Evolutionary conservation across 257 asterid genomes (phyloP).

Genomic region (Solanum boliviense): DNA sequence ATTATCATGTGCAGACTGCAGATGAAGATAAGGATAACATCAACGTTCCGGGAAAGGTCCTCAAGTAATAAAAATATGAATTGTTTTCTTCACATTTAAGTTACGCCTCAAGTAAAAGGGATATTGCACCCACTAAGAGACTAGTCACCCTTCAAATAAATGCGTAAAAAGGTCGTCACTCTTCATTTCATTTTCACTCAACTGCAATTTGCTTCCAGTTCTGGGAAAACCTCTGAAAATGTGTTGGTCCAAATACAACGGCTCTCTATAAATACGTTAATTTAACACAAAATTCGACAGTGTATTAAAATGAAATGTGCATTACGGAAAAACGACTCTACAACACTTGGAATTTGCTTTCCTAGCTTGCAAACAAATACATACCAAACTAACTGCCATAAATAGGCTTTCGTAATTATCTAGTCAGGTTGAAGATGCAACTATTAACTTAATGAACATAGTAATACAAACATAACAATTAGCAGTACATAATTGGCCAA

Average conservation of each 20-base stretch:
- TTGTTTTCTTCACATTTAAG: not conserved
- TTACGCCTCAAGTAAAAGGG: not conserved
- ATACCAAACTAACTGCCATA: not conserved
- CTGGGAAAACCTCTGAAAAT: not conserved
- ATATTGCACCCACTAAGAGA: not conserved
- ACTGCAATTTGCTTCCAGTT: not conserved
- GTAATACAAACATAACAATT: not conserved
- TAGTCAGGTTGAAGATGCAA: not conserved
- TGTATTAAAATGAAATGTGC: not conserved
- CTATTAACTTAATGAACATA: not conserved
- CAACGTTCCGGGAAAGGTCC: not conserved
- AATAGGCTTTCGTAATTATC: not conserved
- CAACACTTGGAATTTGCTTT: not conserved
- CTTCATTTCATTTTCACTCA: not conserved
- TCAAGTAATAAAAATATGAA: not conserved
- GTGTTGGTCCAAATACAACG: not conserved
- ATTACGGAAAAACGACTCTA: not conserved
- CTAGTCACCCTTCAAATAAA: not conserved
- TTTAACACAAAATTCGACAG: not conserved
- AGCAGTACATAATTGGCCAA: not conserved
- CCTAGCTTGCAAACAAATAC: not conserved
- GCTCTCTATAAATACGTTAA: not conserved
- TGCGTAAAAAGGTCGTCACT: not conserved
- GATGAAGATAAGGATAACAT: not conserved
- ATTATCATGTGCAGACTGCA: not conserved